These are phyloP conservation scores for Claviceps sp. DNA, from an alignment of 2,329 filamentous ascomycete genomes.

Conservation along the genomic window DNA sequence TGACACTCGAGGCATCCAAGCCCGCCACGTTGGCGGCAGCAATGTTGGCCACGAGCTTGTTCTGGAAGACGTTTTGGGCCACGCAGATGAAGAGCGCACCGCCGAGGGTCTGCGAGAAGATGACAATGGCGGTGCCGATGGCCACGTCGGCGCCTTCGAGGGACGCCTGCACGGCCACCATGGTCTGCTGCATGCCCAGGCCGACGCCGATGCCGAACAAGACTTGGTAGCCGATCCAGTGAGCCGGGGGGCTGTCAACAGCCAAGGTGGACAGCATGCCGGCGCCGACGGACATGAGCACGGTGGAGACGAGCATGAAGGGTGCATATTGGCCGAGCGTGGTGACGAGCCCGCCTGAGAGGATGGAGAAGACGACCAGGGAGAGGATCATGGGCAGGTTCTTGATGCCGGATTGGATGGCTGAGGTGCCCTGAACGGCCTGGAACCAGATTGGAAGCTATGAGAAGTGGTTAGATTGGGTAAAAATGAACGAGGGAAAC, in stretches of 20 bases:
- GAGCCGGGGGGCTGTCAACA: slow-evolving; percentile 8
- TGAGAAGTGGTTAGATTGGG: slow-evolving; percentile 15
- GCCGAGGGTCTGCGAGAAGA: slow-evolving; percentile 31
- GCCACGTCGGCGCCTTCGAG: slow-evolving; percentile 29
- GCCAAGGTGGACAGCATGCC: slow-evolving; percentile 28
- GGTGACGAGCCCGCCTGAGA: slow-evolving; percentile 15
- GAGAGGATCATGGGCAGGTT: slow-evolving; percentile 17
- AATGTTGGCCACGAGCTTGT: slow-evolving; percentile 20
- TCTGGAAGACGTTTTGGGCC: slow-evolving; percentile 37
- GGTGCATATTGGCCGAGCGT: slow-evolving; percentile 29
- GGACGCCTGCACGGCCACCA: slow-evolving; percentile 32
- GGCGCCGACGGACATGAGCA: slow-evolving; percentile 20
- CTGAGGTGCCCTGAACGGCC: slow-evolving; percentile 24
- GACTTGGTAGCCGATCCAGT: slow-evolving; percentile 22
- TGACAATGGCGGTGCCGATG: slow-evolving; percentile 30
- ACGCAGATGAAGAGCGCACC: slow-evolving; percentile 37
- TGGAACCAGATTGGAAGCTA: slow-evolving; percentile 32
- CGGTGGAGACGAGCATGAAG: slow-evolving; percentile 22
- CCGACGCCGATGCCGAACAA: slow-evolving; percentile 30
- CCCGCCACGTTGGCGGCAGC: slow-evolving; percentile 3
- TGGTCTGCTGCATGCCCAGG: slow-evolving; percentile 28
- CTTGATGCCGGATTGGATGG: slow-evolving; percentile 17
- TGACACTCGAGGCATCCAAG: neutral
- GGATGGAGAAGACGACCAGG: slow-evolving; percentile 14
- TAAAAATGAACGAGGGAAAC: slow-evolving; percentile 12